These are phyloP conservation scores for Sporothrix schenckii DNA, from an alignment of 2,329 filamentous ascomycete species.

Conservation along the genomic window DNA sequence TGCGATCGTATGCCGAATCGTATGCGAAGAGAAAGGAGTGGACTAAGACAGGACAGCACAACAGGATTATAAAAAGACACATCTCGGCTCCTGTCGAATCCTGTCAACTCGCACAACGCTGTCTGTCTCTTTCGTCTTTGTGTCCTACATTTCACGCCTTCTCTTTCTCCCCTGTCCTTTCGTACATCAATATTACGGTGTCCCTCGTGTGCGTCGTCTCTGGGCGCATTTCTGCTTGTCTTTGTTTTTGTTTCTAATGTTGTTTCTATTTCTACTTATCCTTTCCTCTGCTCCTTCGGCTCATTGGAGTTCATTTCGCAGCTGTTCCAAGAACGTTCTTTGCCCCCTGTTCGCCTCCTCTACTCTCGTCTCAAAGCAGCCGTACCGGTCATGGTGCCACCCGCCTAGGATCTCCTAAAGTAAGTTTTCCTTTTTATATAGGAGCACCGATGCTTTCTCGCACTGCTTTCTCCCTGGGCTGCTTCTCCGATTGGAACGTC, in stretches of 20 bases:
- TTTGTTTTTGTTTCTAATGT: not conserved
- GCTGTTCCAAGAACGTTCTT: too few species aligned
- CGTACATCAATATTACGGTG: not conserved
- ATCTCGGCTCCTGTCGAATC: constrained; percentile 13
- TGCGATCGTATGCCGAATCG: not conserved
- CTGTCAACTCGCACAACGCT: constrained; percentile 1
- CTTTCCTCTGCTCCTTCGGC: not conserved
- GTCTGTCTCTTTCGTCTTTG: not conserved
- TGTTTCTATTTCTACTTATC: not conserved
- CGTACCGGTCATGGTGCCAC: too few species aligned
- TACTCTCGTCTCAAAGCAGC: too few species aligned
- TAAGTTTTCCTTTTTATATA: too few species aligned
- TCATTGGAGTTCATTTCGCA: too few species aligned
- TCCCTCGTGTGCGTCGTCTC: not conserved
- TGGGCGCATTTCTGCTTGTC: not conserved
- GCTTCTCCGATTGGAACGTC: too few species aligned
- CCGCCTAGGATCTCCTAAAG: too few species aligned
- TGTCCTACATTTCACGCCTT: not conserved
- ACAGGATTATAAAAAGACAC: not conserved
- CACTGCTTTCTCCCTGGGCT: too few species aligned
- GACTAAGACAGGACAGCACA: not conserved
- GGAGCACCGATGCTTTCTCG: too few species aligned
- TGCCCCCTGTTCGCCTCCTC: too few species aligned
- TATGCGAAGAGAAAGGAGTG: not conserved
- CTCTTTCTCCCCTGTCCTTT: not conserved